Evolutionary conservation across 805 yeast species (phyloP), one percentile per base, ranked within the genome.

Genomic region (Schwanniomyces sp.): DNA sequence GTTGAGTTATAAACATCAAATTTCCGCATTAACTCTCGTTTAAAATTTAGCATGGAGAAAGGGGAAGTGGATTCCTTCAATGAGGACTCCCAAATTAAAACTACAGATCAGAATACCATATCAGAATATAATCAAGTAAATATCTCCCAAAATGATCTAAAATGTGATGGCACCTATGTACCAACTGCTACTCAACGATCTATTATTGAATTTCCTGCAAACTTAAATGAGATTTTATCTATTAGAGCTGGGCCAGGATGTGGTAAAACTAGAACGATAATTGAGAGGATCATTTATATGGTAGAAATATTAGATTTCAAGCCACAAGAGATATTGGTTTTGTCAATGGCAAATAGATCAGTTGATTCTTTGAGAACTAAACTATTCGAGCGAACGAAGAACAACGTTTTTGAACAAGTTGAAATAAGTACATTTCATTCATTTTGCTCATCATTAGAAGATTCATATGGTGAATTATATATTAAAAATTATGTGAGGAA

Each of bases 241-340:
- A 70, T 86, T 1, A 67, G 74, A 7, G 87, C 91, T 0, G 90
- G 90, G 0, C 90, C 91, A 0, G 91, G 91, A 4, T 78, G 87
- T 7, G 91, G 92, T 2, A 86, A 86, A 56, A 84, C 91, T 0
- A 67, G 70, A 29, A 84, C 90, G 0, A 54, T 86, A 27, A 75
- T 81, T 4, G 69, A 75, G 27, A 70, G 87, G 49, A 70, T 86
- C 0, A 78, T 78, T 2, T 69, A 76, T 48, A 52, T 83, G 51
- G 56, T 85, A 4, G 50, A 60, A 1, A 48, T 66, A 10, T 63
- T 63, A 2, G 58, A 57, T 2, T 55, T 80, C 0, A 48, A 59
- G 2, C 88, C 91, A 0, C 61, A 70, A 2, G 81, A 84, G 44
- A 76, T 87, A 4, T 58, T 86, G 30, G 81, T 85, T 2, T 67